Evolutionary conservation across 352 stramenopile species (phyloP).

Genomic region (Phytophthora nicotianae): DNA sequence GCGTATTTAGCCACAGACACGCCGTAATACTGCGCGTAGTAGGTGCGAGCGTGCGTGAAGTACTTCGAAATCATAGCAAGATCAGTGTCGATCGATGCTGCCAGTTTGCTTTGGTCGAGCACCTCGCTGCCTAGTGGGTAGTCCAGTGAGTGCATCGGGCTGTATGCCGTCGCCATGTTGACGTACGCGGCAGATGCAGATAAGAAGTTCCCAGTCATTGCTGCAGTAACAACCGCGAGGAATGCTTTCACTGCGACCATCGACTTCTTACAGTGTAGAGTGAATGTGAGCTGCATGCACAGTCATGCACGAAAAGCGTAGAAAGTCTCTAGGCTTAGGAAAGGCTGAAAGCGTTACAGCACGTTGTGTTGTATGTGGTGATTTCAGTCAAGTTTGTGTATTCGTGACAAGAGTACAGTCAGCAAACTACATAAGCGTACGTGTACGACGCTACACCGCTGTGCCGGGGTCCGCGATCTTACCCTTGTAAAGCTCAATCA

Average conservation of each 20-base stretch:
- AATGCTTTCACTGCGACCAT: constrained; percentile 2
- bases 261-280: neutral
- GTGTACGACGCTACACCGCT: constrained; percentile 6
- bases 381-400: neutral
- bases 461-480: constrained; percentile 13
- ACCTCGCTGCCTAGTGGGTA: constrained; percentile 47
- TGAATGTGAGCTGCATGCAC: constrained; percentile 1
- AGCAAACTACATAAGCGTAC: neutral
- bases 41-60: constrained; percentile 62
- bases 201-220: neutral
- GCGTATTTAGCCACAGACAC: constrained; percentile 49
- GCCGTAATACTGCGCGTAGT: constrained; percentile 57
- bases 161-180: constrained; percentile 59
- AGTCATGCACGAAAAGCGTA: neutral
- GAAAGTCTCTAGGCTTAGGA: neutral
- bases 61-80: constrained; percentile 49
- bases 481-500: constrained; percentile 38
- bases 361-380: neutral
- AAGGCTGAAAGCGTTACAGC: neutral
- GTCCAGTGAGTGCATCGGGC: constrained; percentile 53
- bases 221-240: neutral
- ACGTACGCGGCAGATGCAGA: constrained; percentile 1
- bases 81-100: constrained; percentile 45
- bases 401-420: neutral
- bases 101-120: constrained; percentile 26